A percentile compares a stretch with the other conserved stretches of the same genome.
These are phyloP conservation scores for Corylus americana DNA, from an alignment of 306 rosid genomes.

Conservation along the genomic window DNA sequence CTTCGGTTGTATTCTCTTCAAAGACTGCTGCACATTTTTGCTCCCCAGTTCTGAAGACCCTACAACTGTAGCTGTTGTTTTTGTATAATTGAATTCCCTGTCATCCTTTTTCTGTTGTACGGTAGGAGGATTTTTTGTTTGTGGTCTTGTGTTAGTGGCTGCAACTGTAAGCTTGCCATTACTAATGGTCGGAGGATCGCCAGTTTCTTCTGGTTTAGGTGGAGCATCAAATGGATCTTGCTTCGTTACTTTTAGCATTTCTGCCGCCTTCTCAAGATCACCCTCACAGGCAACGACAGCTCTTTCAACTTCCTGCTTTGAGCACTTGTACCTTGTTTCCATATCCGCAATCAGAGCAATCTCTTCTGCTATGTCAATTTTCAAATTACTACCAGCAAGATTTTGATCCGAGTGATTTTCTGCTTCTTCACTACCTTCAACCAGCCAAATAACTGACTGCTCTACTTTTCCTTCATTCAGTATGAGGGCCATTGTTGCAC, in stretches of 20 bases:
- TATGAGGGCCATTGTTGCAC: constrained; percentile 86
- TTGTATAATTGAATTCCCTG: constrained; percentile 80
- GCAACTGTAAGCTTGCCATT: constrained; percentile 67
- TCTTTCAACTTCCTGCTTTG: constrained; percentile 96
- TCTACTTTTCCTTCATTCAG: constrained; percentile 88
- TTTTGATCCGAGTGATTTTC: constrained; percentile 51
- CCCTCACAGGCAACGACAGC: constrained; percentile 81
- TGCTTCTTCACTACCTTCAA: constrained; percentile 72
- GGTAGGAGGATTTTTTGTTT: constrained; percentile 47
- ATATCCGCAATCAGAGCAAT: constrained; percentile 70
- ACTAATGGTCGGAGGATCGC: constrained; percentile 56
- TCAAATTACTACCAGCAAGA: constrained; percentile 55
- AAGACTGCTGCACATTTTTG: constrained; percentile 68
- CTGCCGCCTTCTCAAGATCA: constrained; percentile 86
- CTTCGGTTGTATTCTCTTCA: constrained; percentile 68
- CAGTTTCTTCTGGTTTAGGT: constrained; percentile 78
- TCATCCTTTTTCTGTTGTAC: constrained; percentile 72
- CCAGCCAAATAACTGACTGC: constrained; percentile 84
- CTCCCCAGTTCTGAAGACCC: constrained; percentile 58
- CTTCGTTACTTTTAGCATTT: constrained; percentile 63
- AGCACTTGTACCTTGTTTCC: constrained; percentile 63
- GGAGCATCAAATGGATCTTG: constrained; percentile 59
- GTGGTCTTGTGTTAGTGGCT: constrained; percentile 48
- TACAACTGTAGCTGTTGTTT: constrained; percentile 47
- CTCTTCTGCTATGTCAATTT: constrained; percentile 97